These are phyloP conservation scores for Neostapfia colusana DNA, from an alignment of 176 grass and related monocot species.

Conservation along the genomic window DNA sequence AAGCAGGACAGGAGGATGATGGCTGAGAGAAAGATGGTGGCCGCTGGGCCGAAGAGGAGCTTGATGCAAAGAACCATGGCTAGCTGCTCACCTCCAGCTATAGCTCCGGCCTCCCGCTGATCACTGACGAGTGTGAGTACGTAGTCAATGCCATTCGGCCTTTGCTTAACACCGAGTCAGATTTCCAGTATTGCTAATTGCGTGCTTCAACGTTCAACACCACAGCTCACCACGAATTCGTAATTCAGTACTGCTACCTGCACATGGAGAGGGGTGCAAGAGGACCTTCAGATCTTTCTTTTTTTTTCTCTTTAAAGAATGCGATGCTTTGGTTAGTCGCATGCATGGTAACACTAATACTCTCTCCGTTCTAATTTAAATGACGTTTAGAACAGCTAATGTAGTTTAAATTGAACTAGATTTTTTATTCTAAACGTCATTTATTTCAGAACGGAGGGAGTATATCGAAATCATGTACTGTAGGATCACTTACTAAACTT, in stretches of 20 bases:
- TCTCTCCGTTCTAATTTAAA: too few relatives aligned
- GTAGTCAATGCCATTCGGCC: not conserved
- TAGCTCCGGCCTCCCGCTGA: not conserved
- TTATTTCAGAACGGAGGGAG: too few relatives aligned
- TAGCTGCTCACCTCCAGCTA: conserved; percentile 5
- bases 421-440: too few relatives aligned
- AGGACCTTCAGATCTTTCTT: too few relatives aligned
- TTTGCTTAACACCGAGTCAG: conserved; percentile 18
- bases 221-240: not conserved
- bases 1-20: conserved; percentile 43
- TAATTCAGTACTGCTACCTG: not conserved
- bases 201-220: not conserved
- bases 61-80: conserved; percentile 43
- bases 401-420: too few relatives aligned
- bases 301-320: too few relatives aligned
- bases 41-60: conserved; percentile 32
- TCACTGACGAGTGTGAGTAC: not conserved
- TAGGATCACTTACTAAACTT: not conserved
- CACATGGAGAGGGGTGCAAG: too few relatives aligned
- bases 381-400: too few relatives aligned
- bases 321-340: too few relatives aligned
- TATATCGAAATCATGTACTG: too few relatives aligned
- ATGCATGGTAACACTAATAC: too few relatives aligned
- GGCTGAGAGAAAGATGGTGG: conserved; percentile 45
- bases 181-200: not conserved